phyloP scores from a whole-genome alignment of 257 asterid genomes.

The Cinchona pubescens region DNA sequence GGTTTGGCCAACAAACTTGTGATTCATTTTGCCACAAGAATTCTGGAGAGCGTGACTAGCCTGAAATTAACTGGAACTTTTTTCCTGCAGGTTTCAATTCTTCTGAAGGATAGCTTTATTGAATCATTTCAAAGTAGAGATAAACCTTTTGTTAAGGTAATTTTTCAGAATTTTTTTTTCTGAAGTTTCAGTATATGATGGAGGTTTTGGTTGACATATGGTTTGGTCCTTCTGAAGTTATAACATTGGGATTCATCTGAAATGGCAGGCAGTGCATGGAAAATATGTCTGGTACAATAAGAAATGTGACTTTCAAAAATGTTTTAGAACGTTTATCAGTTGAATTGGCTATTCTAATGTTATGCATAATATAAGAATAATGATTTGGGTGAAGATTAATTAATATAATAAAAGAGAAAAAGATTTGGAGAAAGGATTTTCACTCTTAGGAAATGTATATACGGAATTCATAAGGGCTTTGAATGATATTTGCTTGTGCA shows the following conservation, averaged over 20 bases:
- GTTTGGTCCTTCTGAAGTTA: neutral
- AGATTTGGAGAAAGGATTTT: neutral
- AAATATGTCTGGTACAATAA: neutral
- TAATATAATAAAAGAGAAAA: too few relatives aligned
- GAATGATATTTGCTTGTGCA: neutral
- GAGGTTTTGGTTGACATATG: neutral
- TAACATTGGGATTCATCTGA: neutral
- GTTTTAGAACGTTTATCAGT: neutral
- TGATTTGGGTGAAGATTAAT: too few relatives aligned
- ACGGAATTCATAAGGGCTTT: neutral
- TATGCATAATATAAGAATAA: neutral
- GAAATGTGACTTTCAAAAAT: neutral
- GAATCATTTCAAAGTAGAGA: constrained; percentile 66
- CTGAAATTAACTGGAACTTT: constrained; percentile 20
- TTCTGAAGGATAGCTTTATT: constrained; percentile 79
- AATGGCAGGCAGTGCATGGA: neutral
- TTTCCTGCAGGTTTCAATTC: constrained; percentile 69
- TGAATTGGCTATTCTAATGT: neutral
- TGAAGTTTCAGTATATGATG: neutral
- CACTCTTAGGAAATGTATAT: neutral
- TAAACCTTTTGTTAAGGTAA: constrained; percentile 75
- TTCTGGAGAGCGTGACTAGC: neutral
- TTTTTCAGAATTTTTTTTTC: constrained; percentile 9
- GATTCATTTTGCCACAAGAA: neutral
- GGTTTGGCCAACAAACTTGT: constrained; percentile 37